Base-by-base conservation (phyloP, 1,284 basidiomycete genomes). In the Austroboletus novae-zelandiae region DNA sequence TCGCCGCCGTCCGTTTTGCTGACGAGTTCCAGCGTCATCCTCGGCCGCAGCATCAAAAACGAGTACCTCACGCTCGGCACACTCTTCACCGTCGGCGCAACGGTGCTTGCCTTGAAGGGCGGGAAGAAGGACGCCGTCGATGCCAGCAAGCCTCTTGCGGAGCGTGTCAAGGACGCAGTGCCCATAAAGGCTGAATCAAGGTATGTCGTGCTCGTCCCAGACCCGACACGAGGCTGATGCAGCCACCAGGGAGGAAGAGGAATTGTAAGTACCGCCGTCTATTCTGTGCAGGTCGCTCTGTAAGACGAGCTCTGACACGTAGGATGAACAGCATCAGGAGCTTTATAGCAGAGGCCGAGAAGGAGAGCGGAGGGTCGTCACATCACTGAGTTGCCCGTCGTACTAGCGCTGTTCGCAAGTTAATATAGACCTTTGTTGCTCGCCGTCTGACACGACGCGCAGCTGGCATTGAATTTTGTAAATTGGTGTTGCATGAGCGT, bases 311-410 rank as follows among this genome's bases (percentile, higher is more conserved):
- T 64, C 64, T 63, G 64, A 72, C 71, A 70, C 62, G 71, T 65
- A 78, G 74, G 74, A 66, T 75, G 56, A 61, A 74, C 74, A 90
- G 87, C 67, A 89, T 91, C 72, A 76, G 78, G 68, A 81, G 82
- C 47, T 91, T 88, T 66, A 78, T 91, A 56, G 82, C 78, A 51
- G 87, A 89, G 63, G 88, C 88, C 44, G 88, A 90, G 75, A 88
- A 86, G 71, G 84, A 80, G 64, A 66, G 67, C 23, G 74, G 72
- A 57, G 65, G 53, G 47, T 66, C 64, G 7, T 65, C 61, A 46
- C 66, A 65, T 64, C 61, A 62, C 47, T 67, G 49, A 67, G 48
- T 30, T 31, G 35, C 45, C 39, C 34, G 23, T 25, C 27, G 45
- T 52, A 37, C 48, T 25, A 54, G 15, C 35, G 14, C 4, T 4